Evolutionary conservation across 805 yeast species (phyloP).

Genomic region (Ogataea trehalophila): DNA sequence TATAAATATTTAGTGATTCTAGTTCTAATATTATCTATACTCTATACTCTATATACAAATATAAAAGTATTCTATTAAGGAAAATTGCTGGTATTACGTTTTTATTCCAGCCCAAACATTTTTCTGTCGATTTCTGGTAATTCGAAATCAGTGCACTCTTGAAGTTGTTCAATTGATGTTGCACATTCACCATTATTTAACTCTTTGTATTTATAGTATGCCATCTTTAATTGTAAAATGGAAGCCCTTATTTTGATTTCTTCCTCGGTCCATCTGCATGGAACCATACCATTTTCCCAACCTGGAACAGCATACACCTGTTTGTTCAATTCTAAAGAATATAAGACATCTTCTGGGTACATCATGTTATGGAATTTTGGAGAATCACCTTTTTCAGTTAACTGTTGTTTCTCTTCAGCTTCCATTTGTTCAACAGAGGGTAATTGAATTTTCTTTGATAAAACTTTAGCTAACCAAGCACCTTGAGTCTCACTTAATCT

Average conservation of each 20-base stretch:
- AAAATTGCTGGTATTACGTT: no score
- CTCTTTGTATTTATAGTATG: slow-evolving; percentile 35
- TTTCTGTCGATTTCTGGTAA: slow-evolving; percentile 26
- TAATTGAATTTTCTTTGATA: slow-evolving; percentile 47
- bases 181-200: slow-evolving; percentile 37
- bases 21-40: no score
- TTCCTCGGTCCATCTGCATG: slow-evolving; percentile 48
- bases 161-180: slow-evolving; percentile 33
- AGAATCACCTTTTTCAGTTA: slow-evolving; percentile 38
- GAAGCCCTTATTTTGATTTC: slow-evolving; percentile 40
- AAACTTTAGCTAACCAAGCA: slow-evolving; percentile 56
- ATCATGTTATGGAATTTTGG: slow-evolving; percentile 44
- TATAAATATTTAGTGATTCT: no score
- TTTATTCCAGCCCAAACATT: neutral
- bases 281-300: slow-evolving; percentile 39
- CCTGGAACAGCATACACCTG: slow-evolving; percentile 22
- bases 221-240: slow-evolving; percentile 40
- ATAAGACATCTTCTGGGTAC: slow-evolving; percentile 54
- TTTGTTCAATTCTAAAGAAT: slow-evolving; percentile 37
- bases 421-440: slow-evolving; percentile 47
- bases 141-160: slow-evolving; percentile 32
- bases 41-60: no score
- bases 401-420: slow-evolving; percentile 35
- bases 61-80: no score
- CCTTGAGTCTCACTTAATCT: slow-evolving; percentile 62